Percentiles rank a stretch among this genome's conserved stretches.
Conservation (phyloP, 192 early-diverging fungal genomes). For the Dissophora globulifera region DNA sequence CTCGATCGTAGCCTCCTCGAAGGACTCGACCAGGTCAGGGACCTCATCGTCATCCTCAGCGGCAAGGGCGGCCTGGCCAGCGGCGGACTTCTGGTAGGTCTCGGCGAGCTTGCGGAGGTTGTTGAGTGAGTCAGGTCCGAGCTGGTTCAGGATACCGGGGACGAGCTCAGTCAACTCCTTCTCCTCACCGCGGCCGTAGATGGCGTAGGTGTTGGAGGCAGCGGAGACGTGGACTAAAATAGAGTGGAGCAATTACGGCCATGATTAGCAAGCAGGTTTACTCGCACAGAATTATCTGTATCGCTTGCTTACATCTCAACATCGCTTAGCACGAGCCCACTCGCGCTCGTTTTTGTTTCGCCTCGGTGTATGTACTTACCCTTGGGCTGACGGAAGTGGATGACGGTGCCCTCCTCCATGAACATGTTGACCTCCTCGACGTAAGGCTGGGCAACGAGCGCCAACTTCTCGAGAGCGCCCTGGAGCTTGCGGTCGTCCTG, state of each 20-base stretch:
- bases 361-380: slow-evolving; percentile 58
- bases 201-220: slow-evolving; percentile 93
- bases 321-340: background rate
- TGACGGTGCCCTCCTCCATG: slow-evolving; percentile 90
- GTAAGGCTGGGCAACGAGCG: slow-evolving; percentile 82
- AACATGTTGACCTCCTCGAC: slow-evolving; percentile 99
- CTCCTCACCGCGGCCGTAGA: slow-evolving; percentile 84
- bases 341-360: background rate
- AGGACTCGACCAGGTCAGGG: slow-evolving; percentile 86
- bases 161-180: slow-evolving; percentile 90
- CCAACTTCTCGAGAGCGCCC: slow-evolving; percentile 90
- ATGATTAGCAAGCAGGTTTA: too few relatives aligned
- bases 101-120: slow-evolving; percentile 89
- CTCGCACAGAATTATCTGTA: too few relatives aligned
- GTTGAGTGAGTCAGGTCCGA: slow-evolving; percentile 90
- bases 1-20: slow-evolving; percentile 50
- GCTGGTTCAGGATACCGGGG: slow-evolving; percentile 83
- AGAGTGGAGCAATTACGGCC: slow-evolving; percentile 32
- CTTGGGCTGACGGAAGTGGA: slow-evolving; percentile 91
- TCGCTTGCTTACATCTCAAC: background rate
- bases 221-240: slow-evolving; percentile 80
- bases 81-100: slow-evolving; percentile 74
- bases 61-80: slow-evolving; percentile 64
- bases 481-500: slow-evolving; percentile 97
- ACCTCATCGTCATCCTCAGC: slow-evolving; percentile 86